phyloP scores from a whole-genome alignment of 2,329 filamentous ascomycete genomes.

The Cladorrhinum sp. region DNA sequence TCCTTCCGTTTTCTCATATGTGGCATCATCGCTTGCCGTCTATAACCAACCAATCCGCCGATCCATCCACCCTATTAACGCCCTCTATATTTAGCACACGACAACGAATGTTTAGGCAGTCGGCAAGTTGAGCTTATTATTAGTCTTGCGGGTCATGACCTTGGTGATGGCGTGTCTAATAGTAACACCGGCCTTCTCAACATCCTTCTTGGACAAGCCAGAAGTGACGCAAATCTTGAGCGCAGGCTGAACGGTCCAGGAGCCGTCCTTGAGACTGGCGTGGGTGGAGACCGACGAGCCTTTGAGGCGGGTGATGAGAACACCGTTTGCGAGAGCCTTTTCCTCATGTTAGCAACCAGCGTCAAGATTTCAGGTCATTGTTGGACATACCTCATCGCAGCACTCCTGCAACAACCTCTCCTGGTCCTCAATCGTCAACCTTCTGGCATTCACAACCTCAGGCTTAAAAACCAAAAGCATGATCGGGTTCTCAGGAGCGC shows the following conservation, averaged over 20 bases:
- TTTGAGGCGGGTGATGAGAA: conserved; percentile 86
- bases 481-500: conserved; percentile 79
- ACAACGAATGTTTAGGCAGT: conserved; percentile 28
- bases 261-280: conserved; percentile 65
- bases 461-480: conserved; percentile 80
- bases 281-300: conserved; percentile 63
- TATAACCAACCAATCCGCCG: not conserved
- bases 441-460: conserved; percentile 70
- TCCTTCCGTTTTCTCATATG: not conserved
- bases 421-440: conserved; percentile 70
- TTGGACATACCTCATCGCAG: conserved; percentile 92
- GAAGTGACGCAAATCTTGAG: conserved; percentile 89
- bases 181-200: conserved; percentile 84
- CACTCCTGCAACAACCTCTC: conserved; percentile 82
- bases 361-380: too few relatives aligned
- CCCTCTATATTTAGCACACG: conserved; percentile 9
- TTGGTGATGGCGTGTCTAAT: conserved; percentile 94
- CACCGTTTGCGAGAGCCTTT: conserved; percentile 79
- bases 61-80: not conserved
- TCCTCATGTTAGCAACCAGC: not conserved
- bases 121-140: conserved; percentile 42
- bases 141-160: conserved; percentile 68
- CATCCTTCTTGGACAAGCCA: conserved; percentile 87
- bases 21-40: not conserved
- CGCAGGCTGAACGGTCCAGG: conserved; percentile 70